Base-by-base conservation (phyloP, 1,139 yeast species). In the Yarrowia galli region DNA sequence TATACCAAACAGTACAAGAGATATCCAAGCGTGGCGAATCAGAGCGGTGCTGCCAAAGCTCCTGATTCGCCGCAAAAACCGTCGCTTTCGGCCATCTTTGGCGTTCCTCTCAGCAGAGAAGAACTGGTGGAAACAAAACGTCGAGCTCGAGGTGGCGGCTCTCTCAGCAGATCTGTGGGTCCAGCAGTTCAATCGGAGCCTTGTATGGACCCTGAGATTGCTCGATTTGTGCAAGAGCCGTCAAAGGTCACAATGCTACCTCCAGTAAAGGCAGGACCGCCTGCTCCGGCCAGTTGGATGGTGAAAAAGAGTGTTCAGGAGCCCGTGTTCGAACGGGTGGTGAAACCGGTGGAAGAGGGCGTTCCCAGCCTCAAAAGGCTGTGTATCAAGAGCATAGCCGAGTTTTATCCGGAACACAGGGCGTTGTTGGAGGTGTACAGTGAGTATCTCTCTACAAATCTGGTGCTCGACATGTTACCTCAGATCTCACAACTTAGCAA, bases 1-100 rank as follows among this genome's bases (percentile, higher is more conserved):
- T 38, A 54, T 54, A 54, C 60, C 60, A 54, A 54, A 13, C 60
- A 54, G n/a, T 54, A 54, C 46, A 54, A 54, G 46, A 38, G 60
- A 54, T 54, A 54, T 16, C 60, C 45, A 6, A 54, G 45, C n/a
- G 46, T 38, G 4, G 2, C 45, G 40, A 22, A 38, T 12, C 46
- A 16, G 46, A n/a, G 9, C 10, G 6, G 2, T 23, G 18, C 16
- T 1, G 6, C 35, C 0, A 6, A 3, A 6, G 9, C 32, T 15
- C 25, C 40, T 4, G 40, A 43, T 43, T 43, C 58, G 8, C 43
- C 23, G 18, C 58, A 22, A 35, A 51, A 51, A 10, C 60, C 35
- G 13, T 54, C 60, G 25, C 46, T 54, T 12, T 38, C 60, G 3
- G 25, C 60, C 20, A 38, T 54, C 10, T 54, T 54, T 23, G 60